Evolutionary conservation across 2,329 filamentous ascomycete genomes (phyloP).

Genomic region (Corinectria fuckeliana): DNA sequence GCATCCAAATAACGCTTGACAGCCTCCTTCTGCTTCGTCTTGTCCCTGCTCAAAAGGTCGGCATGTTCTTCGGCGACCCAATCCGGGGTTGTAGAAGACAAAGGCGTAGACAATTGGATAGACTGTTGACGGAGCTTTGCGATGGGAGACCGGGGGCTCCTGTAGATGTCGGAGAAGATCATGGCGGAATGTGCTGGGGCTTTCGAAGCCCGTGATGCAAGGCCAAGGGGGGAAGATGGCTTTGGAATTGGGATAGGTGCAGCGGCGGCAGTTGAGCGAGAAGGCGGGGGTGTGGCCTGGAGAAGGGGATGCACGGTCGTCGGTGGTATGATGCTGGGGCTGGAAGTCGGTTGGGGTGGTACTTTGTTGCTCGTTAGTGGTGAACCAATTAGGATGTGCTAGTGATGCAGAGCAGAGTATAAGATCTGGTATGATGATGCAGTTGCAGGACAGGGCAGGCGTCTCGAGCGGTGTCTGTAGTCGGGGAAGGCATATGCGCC

Average conservation of each 20-base stretch:
- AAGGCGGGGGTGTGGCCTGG: constrained; percentile 33
- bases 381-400: neutral
- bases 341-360: constrained; percentile 18
- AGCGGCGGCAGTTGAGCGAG: constrained; percentile 29
- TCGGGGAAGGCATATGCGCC: neutral
- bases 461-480: neutral
- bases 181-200: constrained; percentile 44
- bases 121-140: constrained; percentile 55
- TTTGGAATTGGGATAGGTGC: constrained; percentile 24
- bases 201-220: constrained; percentile 27
- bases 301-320: constrained; percentile 31
- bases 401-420: neutral
- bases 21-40: constrained; percentile 67
- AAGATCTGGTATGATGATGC: neutral
- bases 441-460: neutral
- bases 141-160: constrained; percentile 59
- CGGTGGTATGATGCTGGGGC: constrained; percentile 31
- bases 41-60: constrained; percentile 68
- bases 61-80: constrained; percentile 61
- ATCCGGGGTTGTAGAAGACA: constrained; percentile 39
- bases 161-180: constrained; percentile 67
- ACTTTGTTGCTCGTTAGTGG: constrained; percentile 15
- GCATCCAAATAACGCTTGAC: constrained; percentile 61
- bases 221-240: constrained; percentile 14
- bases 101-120: constrained; percentile 39